These are phyloP conservation scores for Polygonum maritimum DNA, from an alignment of 148 eudicot genomes.

Conservation along the genomic window DNA sequence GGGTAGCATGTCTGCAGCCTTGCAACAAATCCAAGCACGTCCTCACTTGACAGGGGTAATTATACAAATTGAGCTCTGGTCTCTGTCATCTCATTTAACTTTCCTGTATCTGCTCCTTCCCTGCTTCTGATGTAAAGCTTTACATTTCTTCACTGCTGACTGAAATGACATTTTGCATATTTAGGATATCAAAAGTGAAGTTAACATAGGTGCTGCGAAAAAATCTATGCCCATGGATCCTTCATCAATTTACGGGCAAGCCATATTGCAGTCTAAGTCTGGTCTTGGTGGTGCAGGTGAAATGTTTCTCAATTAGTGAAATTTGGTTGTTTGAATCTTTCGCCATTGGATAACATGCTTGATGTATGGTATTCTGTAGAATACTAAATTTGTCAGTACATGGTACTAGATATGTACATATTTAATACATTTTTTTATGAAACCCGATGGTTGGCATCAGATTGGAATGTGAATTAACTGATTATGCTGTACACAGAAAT, in stretches of 20 bases:
- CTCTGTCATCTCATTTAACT: background rate
- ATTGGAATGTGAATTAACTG: background rate
- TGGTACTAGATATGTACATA: background rate
- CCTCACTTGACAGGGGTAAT: conserved; percentile 62
- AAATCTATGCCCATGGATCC: conserved; percentile 89
- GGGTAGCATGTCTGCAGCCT: conserved; percentile 70
- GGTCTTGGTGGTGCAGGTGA: conserved; percentile 85
- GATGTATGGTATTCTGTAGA: background rate
- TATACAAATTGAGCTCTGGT: conserved; percentile 3
- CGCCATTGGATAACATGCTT: background rate
- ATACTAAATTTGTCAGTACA: background rate
- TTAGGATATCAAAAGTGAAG: conserved; percentile 80
- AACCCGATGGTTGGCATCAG: background rate
- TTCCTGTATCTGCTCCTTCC: background rate
- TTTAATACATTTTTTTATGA: background rate
- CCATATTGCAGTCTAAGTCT: conserved; percentile 87
- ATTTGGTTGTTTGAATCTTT: background rate
- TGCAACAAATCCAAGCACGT: conserved; percentile 91
- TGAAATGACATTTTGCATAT: conserved; percentile 5
- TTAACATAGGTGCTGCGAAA: conserved; percentile 59
- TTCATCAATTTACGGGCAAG: conserved; percentile 89
- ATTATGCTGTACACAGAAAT: background rate
- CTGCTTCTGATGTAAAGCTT: background rate
- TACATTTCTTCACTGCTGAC: background rate
- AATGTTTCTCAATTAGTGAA: background rate